Conservation (phyloP, 2,329 filamentous ascomycete genomes). For the Sporothrix brunneoviolacea region DNA sequence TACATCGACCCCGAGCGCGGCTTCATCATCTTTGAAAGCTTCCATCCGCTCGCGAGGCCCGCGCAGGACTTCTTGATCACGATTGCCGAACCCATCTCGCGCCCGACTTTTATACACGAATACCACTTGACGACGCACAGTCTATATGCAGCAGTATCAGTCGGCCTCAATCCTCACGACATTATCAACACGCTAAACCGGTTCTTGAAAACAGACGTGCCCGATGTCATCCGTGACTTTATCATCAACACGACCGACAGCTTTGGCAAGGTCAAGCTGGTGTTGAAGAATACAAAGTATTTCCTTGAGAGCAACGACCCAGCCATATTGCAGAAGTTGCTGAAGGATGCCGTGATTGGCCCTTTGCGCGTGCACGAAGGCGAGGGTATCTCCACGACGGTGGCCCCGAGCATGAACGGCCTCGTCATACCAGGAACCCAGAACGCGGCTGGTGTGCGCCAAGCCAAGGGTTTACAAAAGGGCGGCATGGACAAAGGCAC, state of each 20-base stretch:
- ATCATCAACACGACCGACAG: slow-evolving; percentile 75
- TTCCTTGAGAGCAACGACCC: slow-evolving; percentile 90
- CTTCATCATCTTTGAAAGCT: slow-evolving; percentile 88
- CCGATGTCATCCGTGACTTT: slow-evolving; percentile 71
- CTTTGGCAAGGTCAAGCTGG: slow-evolving; percentile 92
- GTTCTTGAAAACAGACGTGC: slow-evolving; percentile 82
- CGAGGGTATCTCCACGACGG: slow-evolving; percentile 68
- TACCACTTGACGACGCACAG: slow-evolving; percentile 88
- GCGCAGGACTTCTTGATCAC: slow-evolving; percentile 94
- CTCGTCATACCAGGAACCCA: slow-evolving; percentile 93
- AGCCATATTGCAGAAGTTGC: slow-evolving; percentile 74
- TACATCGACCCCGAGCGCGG: slow-evolving; percentile 89
- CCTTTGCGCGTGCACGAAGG: slow-evolving; percentile 61
- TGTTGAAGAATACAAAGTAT: slow-evolving; percentile 89
- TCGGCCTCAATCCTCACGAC: slow-evolving; percentile 82
- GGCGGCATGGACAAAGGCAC: background rate
- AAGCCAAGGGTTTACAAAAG: slow-evolving; percentile 44
- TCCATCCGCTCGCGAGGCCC: slow-evolving; percentile 77
- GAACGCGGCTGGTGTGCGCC: slow-evolving; percentile 80
- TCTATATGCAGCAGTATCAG: slow-evolving; percentile 89
- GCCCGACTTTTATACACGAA: slow-evolving; percentile 87
- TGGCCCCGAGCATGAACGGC: slow-evolving; percentile 77
- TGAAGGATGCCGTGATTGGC: slow-evolving; percentile 78
- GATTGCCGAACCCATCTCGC: slow-evolving; percentile 85
- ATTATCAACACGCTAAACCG: slow-evolving; percentile 85